Base-by-base conservation (phyloP, 1,284 basidiomycete genomes). In the Grifola frondosa region DNA sequence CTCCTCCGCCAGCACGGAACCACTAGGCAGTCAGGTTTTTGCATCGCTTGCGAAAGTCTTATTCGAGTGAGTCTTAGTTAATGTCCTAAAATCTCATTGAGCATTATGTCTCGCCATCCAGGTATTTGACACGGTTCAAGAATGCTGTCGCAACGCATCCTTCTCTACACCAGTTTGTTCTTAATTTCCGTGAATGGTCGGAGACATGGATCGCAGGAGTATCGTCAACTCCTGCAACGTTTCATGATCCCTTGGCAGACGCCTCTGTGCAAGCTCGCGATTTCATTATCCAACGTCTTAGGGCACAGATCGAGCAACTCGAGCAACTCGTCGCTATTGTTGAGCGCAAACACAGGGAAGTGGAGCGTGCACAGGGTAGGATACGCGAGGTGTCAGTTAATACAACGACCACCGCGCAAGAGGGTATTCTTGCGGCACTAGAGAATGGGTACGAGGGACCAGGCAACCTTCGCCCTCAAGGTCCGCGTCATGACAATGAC, bases 41-140 rank as follows among this genome's bases (percentile, higher is more conserved):
- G 68, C 66, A 7, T 68, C 75, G 2, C 56, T 85, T 8, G 61
- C 70, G 6, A 66, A 62, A 1, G 62, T 80, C 5, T 57, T 83
- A 28, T 71, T 70, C 16, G 75, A 83, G 81, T 84, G 52, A 32
- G 77, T 60, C 1, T 12, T 21, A 9, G 15, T 25, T n/a, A 30
- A 2, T 6, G 11, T 26, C 5, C 5, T 10, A 4, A 41, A 19
- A n/a, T 22, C 11, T 1, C 20, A 6, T 15, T 23, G 5, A 15
- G 3, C 16, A 32, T 38, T 12, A 4, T 6, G 4, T 13, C n/a
- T 11, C 10, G 8, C 5, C 21, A 15, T 22, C 3, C 8, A 86
- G 83, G 50, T 80, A 73, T 39, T 55, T 84, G 15, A 71, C 71
- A 0, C 78, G 80, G 1, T 84, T 82, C 65, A 83, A 82, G 56